phyloP scores from a whole-genome alignment of 257 asterid genomes.

The Knoxia roxburghii region DNA sequence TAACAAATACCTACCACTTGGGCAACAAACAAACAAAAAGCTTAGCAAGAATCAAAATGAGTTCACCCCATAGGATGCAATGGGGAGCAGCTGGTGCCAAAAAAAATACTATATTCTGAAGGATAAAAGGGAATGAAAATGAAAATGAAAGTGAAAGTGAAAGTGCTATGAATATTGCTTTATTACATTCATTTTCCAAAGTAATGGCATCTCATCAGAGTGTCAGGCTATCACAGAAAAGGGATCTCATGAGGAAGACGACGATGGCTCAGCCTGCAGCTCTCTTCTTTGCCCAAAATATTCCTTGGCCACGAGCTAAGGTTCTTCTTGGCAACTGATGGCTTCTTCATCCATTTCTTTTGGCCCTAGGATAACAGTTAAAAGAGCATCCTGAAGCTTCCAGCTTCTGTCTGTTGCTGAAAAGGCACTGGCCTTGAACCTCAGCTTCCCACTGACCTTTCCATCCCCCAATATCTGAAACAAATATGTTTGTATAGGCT shows the following conservation, averaged over 20 bases:
- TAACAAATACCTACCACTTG: slow-evolving; percentile 24
- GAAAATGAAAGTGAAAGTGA: slow-evolving; percentile 13
- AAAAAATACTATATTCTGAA: slow-evolving; percentile 19
- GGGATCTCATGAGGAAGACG: slow-evolving; percentile 34
- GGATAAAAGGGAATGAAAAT: slow-evolving; percentile 9
- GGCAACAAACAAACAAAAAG: slow-evolving; percentile 25
- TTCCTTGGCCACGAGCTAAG: slow-evolving; percentile 76
- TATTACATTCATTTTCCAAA: slow-evolving; percentile 19
- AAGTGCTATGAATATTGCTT: slow-evolving; percentile 9
- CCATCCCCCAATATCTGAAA: slow-evolving; percentile 73
- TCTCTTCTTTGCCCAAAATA: slow-evolving; percentile 80
- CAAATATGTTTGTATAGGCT: not conserved
- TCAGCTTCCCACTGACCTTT: slow-evolving; percentile 54
- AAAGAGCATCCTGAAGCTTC: slow-evolving; percentile 55
- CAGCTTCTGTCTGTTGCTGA: slow-evolving; percentile 65
- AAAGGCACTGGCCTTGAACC: slow-evolving; percentile 64
- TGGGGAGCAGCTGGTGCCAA: slow-evolving; percentile 21
- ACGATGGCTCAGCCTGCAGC: slow-evolving; percentile 40
- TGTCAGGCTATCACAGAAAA: slow-evolving; percentile 10
- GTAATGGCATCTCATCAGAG: slow-evolving; percentile 16
- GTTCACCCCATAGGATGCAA: slow-evolving; percentile 3
- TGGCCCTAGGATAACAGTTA: slow-evolving; percentile 62
- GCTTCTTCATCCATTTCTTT: slow-evolving; percentile 80
- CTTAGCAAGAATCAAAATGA: slow-evolving; percentile 19
- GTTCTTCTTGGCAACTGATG: slow-evolving; percentile 67